phyloP scores from a whole-genome alignment of 2,329 filamentous ascomycete species.

The Aspergillus sp. region DNA sequence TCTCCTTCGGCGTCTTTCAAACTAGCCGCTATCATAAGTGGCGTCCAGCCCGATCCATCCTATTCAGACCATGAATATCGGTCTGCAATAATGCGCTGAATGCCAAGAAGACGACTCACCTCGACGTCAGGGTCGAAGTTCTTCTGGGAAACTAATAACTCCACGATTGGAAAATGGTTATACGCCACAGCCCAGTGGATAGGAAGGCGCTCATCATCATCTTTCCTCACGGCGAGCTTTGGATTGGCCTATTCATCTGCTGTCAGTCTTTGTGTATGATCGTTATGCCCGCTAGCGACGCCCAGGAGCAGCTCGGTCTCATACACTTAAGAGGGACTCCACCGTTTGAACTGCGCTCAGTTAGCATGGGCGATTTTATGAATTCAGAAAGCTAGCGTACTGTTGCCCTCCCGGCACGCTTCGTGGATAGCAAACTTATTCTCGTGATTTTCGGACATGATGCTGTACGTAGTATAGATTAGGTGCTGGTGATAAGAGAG shows the following conservation, averaged over 20 bases:
- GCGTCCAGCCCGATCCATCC: constrained; percentile 44
- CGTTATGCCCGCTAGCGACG: constrained; percentile 7
- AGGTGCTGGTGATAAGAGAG: not conserved
- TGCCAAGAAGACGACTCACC: constrained; percentile 35
- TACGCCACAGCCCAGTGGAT: constrained; percentile 91
- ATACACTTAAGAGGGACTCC: constrained; percentile 64
- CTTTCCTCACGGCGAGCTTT: constrained; percentile 62
- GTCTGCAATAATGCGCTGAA: not conserved
- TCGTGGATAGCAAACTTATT: constrained; percentile 78
- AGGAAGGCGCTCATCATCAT: constrained; percentile 81
- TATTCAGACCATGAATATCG: constrained; percentile 8
- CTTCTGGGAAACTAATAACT: constrained; percentile 60
- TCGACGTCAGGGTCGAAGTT: constrained; percentile 77
- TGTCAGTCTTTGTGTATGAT: not conserved
- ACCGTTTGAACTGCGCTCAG: constrained; percentile 53
- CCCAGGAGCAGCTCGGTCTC: constrained; percentile 1
- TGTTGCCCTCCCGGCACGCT: constrained; percentile 73
- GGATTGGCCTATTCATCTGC: constrained; percentile 60
- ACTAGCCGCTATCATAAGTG: constrained; percentile 44
- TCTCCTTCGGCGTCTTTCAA: constrained; percentile 40
- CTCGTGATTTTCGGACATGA: constrained; percentile 37
- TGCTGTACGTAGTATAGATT: constrained; percentile 2
- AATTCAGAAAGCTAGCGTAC: constrained; percentile 42
- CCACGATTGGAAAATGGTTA: constrained; percentile 67
- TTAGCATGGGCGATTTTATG: constrained; percentile 4